Evolutionary conservation across 495 filamentous ascomycete species (phyloP), one percentile per base, ranked within the genome.

Genomic region (Talaromyces stipitatus): DNA sequence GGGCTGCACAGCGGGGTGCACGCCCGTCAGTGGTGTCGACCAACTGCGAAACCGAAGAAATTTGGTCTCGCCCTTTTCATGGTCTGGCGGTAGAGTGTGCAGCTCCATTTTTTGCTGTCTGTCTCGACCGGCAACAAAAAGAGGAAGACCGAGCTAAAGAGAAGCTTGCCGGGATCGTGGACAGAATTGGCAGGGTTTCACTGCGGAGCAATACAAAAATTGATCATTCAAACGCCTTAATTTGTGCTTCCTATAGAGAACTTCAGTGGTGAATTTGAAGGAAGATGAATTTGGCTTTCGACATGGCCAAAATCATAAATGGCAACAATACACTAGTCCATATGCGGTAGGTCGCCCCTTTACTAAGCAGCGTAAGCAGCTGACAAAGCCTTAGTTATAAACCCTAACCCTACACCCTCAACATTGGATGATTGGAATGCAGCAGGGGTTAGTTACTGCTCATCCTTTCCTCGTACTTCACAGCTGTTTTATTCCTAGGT

Each of bases 1-100:
- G 2, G 76, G 72, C 23, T 47, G 43, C 10, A 47, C 43, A 20
- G 43, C 43, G 20, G 43, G 43, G 1, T 47, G 18, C 14, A 47
- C 43, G 18, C 43, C 43, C 10, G 43, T 47, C 9, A 47, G 12
- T 23, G 43, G 22, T 16, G 18, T 26, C 20, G 43, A 47, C 11
- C 24, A 47, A 6, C 22, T 26, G 43, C 5, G 20, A 3, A 10
- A 3, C 43, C 2, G 43, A 8, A 18, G 10, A 8, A 23, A 23
- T 8, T 26, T 26, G 10, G 18, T 22, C 5, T 26, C 23, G 10
- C 43, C 43, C 43, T 23, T 47, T 47, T 47, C 43, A 47, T 47
- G 12, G 9, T 47, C 43, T 12, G 43, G 43, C 18, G 43, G 36
- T 8, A 16, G 36, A 20, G 6, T 41, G 36, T 16, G 36, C 18